Conservation (phyloP, 768 basidiomycete genomes). For the Boletus coccyginus region DNA sequence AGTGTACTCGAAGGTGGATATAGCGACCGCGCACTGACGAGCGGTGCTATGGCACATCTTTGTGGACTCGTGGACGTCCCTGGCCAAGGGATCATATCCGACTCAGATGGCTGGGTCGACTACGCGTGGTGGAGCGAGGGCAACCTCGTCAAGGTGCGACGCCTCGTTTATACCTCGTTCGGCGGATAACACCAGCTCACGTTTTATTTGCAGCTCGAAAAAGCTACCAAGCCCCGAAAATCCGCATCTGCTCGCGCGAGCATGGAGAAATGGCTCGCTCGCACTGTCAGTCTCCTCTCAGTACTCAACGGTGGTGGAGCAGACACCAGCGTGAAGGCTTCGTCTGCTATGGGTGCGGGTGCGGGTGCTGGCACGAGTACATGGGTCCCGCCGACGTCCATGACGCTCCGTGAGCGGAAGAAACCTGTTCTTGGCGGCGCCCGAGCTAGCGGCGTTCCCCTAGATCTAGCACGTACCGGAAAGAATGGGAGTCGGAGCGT, state of each 20-base stretch:
- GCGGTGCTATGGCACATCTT: constrained; percentile 81
- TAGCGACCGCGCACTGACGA: constrained; percentile 82
- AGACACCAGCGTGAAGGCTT: constrained; percentile 1
- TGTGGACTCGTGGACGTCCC: constrained; percentile 50
- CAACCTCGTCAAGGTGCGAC: constrained; percentile 54
- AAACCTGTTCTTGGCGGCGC: constrained; percentile 12
- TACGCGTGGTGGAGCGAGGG: constrained; percentile 61
- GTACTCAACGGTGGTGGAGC: background rate
- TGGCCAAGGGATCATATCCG: background rate
- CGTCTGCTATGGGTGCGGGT: background rate
- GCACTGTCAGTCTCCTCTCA: constrained; percentile 37
- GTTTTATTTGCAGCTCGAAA: constrained; percentile 50
- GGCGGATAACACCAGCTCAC: background rate
- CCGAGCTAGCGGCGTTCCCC: background rate
- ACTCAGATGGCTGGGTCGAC: constrained; percentile 31
- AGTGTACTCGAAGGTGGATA: constrained; percentile 97
- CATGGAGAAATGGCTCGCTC: constrained; percentile 56
- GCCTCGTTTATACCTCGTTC: background rate
- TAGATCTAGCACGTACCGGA: background rate
- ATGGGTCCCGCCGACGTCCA: constrained; percentile 36
- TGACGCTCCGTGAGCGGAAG: constrained; percentile 51
- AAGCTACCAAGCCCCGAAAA: constrained; percentile 57
- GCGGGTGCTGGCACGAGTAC: background rate
- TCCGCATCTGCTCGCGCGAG: constrained; percentile 35
- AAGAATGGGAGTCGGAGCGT: constrained; percentile 1